Evolutionary conservation across 768 basidiomycete species (phyloP).

Genomic region (Suillus clintonianus): DNA sequence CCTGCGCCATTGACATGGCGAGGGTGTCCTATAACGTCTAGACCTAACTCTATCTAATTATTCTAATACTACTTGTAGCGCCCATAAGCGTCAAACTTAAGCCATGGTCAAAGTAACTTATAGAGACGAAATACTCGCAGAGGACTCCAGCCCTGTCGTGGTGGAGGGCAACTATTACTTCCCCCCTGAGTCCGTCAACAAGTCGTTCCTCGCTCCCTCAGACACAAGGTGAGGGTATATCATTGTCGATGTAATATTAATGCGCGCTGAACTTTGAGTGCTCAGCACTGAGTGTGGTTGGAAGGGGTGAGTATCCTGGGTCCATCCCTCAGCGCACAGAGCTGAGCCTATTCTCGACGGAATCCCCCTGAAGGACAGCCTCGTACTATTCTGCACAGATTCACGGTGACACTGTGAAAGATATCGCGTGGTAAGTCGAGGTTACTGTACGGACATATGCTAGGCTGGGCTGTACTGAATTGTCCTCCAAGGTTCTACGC

Average conservation of each 20-base stretch:
- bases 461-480: background rate
- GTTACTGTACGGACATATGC: background rate
- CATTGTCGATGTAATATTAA: conserved; percentile 3
- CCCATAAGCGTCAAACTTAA: background rate
- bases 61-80: background rate
- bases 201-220: conserved; percentile 49
- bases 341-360: background rate
- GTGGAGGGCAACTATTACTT: conserved; percentile 79
- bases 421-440: conserved; percentile 63
- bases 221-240: conserved; percentile 46
- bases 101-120: conserved; percentile 51
- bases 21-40: background rate
- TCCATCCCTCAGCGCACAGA: background rate
- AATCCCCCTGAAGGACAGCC: conserved; percentile 47
- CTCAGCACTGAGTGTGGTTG: conserved; percentile 59
- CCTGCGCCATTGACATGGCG: background rate
- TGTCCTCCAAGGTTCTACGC: conserved; percentile 43
- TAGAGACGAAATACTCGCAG: conserved; percentile 56
- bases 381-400: conserved; percentile 64
- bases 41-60: background rate
- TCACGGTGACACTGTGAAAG: conserved; percentile 48
- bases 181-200: conserved; percentile 55
- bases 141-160: conserved; percentile 52
- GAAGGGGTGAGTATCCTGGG: conserved; percentile 61
- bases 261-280: background rate